A percentile compares a stretch with the other conserved stretches of the same genome.
These are phyloP conservation scores for Fusarium sp. DNA, from an alignment of 2,329 filamentous ascomycete genomes.

Conservation along the genomic window DNA sequence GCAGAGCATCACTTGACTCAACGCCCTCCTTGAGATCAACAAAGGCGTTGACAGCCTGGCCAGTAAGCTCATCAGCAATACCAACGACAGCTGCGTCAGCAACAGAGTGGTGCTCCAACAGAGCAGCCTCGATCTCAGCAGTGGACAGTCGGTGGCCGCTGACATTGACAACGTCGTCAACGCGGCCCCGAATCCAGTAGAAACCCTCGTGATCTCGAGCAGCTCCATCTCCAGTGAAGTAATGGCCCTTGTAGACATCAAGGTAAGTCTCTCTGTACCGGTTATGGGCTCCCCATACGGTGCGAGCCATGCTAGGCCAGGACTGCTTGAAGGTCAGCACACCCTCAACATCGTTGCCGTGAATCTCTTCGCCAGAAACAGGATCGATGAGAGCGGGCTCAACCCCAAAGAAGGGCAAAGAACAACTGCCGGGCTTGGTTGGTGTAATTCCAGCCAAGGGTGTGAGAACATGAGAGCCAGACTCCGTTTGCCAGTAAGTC, in stretches of 20 bases:
- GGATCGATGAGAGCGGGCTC: slow-evolving; percentile 98
- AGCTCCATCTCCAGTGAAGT: slow-evolving; percentile 95
- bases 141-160: slow-evolving; percentile 96
- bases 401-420: slow-evolving; percentile 97
- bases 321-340: slow-evolving; percentile 97
- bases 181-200: slow-evolving; percentile 99
- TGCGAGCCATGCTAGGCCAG: slow-evolving; percentile 98
- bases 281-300: slow-evolving; percentile 97
- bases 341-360: slow-evolving; percentile 96
- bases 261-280: slow-evolving; percentile 99
- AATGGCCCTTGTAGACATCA: slow-evolving; percentile 98
- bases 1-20: slow-evolving; percentile 80
- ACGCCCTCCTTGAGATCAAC: slow-evolving; percentile 89
- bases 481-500: slow-evolving; percentile 99
- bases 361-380: slow-evolving; percentile 90
- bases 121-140: slow-evolving; percentile 95
- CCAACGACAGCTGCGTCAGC: slow-evolving; percentile 97
- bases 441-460: slow-evolving; percentile 93
- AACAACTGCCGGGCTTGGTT: slow-evolving; percentile 96
- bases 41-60: slow-evolving; percentile 97
- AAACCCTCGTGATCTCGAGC: slow-evolving; percentile 97
- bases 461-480: slow-evolving; percentile 94
- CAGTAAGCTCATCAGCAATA: slow-evolving; percentile 91
- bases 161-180: slow-evolving; percentile 98
- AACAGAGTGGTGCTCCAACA: slow-evolving; percentile 90